A percentile compares a stretch with the other conserved stretches of the same genome.
Evolutionary conservation across 176 grass and related monocot species (phyloP).

Genomic region (Elaeis guineensis): DNA sequence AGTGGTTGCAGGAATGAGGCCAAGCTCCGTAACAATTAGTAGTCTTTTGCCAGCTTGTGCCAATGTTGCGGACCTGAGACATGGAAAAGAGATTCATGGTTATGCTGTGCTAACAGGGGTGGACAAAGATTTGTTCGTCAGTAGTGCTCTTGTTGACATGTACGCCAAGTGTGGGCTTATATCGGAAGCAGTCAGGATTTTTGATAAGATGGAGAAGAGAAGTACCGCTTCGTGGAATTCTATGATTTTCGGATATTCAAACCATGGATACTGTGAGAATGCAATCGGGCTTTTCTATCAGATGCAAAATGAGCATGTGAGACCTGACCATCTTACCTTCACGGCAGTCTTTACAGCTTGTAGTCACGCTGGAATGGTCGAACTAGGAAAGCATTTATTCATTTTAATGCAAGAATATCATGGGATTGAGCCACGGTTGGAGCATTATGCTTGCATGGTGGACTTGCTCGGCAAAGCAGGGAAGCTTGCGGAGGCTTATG

Average conservation of each 20-base stretch:
- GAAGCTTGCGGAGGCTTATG: conserved; percentile 32
- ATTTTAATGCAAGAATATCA: conserved; percentile 32
- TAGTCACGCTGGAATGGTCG: conserved; percentile 51
- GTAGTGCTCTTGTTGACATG: conserved; percentile 60
- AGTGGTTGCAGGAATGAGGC: conserved; percentile 15
- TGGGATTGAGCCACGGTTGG: conserved; percentile 40
- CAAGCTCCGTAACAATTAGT: conserved; percentile 36
- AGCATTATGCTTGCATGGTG: conserved; percentile 67
- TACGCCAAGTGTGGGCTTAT: conserved; percentile 51
- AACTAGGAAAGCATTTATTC: conserved; percentile 32
- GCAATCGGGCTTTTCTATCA: conserved; percentile 34
- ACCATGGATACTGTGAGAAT: conserved; percentile 43
- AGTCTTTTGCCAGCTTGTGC: conserved; percentile 53
- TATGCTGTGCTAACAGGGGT: conserved; percentile 25
- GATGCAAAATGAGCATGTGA: conserved; percentile 17
- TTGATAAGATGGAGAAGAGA: conserved; percentile 34
- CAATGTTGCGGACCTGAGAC: conserved; percentile 38
- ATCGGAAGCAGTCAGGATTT: conserved; percentile 25
- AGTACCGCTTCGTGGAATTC: conserved; percentile 60
- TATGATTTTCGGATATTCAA: conserved; percentile 64
- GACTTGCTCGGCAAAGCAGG: conserved; percentile 49
- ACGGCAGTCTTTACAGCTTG: conserved; percentile 48
- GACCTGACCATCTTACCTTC: conserved; percentile 49
- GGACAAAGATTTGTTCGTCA: conserved; percentile 30
- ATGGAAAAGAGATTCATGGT: conserved; percentile 55